Base-by-base conservation (phyloP, 2,329 filamentous ascomycete genomes). In the Bipolaris oryzae region DNA sequence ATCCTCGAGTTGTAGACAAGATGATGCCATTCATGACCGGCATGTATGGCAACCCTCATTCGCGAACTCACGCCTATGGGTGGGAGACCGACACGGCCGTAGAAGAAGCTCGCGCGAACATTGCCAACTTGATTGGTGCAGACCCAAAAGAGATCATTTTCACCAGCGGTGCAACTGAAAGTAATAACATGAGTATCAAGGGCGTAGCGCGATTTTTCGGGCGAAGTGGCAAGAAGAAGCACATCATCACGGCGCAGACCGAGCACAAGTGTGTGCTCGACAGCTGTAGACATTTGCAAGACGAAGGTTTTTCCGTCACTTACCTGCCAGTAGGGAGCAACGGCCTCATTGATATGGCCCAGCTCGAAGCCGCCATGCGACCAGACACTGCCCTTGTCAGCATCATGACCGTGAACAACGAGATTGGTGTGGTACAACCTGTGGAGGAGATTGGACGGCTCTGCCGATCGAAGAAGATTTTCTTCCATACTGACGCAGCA, bases 171-270 rank as follows among this genome's bases (percentile, higher is more conserved):
- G 95, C 95, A 15, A 99, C 95, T 0, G 95, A 99, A 81, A 97
- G 92, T 75, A 99, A 99, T 80, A 99, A 99, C 73, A 99, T 99
- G 95, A 96, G 92, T 78, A 92, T 99, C 81, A 99, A 99, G 81
- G 95, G 95, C 62, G 94, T 99, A 7, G 93, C 95, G 18, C 86
- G 94, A 62, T 99, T 99, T 80, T 97, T 97, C 75, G 92, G 92
- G 64, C 87, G 91, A 55, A 88, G 87, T 2, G 93, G 92, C 69
- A 97, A 97, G 86, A 98, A 98, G 87, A 96, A 90, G 80, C 95
- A 99, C 78, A 94, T 99, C 72, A 92, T 99, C 77, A 99, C 95
- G 21, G 92, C 88, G 37, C 95, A 98, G 80, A 99, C 95, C 0
- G 95, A 99, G 79, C 95, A 99, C 84, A 99, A 99, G 81, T 99